Evolutionary conservation across 129 eudicot species (phyloP).

Genomic region (Heracleum sosnowskyi): DNA sequence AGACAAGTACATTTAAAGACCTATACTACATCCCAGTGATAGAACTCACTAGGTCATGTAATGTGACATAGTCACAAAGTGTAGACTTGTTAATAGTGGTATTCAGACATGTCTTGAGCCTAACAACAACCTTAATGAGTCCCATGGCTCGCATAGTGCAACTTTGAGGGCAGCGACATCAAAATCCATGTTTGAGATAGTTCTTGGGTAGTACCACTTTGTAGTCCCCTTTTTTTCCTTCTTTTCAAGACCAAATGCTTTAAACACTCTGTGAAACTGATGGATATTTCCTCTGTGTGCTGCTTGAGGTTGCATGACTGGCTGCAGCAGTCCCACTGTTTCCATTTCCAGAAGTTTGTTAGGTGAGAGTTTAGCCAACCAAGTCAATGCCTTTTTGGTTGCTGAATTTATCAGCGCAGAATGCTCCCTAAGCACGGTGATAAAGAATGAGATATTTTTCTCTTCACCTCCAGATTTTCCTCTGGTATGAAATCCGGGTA

Average conservation of each 20-base stretch:
- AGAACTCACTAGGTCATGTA: too few relatives aligned
- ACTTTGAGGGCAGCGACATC: conserved; percentile 66
- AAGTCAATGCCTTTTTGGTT: conserved; percentile 65
- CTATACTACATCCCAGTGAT: too few relatives aligned
- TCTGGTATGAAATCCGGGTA: conserved; percentile 72
- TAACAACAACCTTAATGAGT: conserved; percentile 63
- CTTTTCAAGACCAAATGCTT: conserved; percentile 79
- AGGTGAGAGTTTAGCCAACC: conserved; percentile 71
- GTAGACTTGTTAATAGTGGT: too few relatives aligned
- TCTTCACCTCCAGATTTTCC: conserved; percentile 59
- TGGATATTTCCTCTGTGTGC: conserved; percentile 35
- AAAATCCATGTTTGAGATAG: conserved; percentile 46
- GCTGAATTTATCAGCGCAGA: conserved; percentile 35
- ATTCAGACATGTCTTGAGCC: too few relatives aligned
- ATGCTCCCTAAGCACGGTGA: conserved; percentile 68
- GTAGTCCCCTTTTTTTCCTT: conserved; percentile 42
- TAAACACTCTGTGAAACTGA: conserved; percentile 59
- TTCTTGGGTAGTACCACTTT: conserved; percentile 76
- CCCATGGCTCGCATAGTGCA: conserved; percentile 83
- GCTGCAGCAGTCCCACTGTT: conserved; percentile 68
- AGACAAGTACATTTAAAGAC: too few relatives aligned
- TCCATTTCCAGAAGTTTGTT: conserved; percentile 65
- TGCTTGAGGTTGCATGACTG: conserved; percentile 37
- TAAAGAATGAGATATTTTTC: conserved; percentile 71
- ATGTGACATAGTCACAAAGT: too few relatives aligned